These are phyloP conservation scores for Tetragonia tetragonoides DNA, from an alignment of 148 eudicot genomes.

Conservation along the genomic window DNA sequence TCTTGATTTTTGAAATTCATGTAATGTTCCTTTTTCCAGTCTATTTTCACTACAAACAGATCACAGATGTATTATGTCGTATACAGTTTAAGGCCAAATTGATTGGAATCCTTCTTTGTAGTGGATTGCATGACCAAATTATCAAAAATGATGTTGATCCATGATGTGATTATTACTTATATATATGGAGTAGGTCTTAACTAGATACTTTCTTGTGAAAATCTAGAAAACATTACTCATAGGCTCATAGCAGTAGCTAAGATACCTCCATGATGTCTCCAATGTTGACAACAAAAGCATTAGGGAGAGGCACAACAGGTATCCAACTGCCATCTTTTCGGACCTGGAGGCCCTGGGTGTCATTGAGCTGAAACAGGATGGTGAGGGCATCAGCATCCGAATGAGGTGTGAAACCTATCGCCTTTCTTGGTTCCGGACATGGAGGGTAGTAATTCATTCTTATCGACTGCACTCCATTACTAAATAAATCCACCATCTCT, in stretches of 20 bases:
- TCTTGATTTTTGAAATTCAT: too few relatives aligned
- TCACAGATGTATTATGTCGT: too few relatives aligned
- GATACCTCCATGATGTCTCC: slow-evolving; percentile 48
- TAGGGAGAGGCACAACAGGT: slow-evolving; percentile 33
- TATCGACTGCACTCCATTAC: slow-evolving; percentile 50
- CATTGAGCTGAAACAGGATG: slow-evolving; percentile 54
- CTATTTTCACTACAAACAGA: too few relatives aligned
- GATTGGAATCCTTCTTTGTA: too few relatives aligned
- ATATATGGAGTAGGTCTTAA: too few relatives aligned
- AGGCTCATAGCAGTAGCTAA: neutral
- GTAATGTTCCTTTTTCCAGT: too few relatives aligned
- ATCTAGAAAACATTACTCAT: neutral
- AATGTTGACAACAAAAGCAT: slow-evolving; percentile 57
- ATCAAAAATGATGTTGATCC: too few relatives aligned
- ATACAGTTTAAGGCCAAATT: too few relatives aligned
- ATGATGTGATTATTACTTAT: too few relatives aligned
- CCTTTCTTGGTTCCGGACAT: slow-evolving; percentile 59
- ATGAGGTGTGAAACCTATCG: slow-evolving; percentile 57
- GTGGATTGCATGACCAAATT: too few relatives aligned
- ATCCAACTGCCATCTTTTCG: slow-evolving; percentile 62
- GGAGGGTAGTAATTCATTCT: slow-evolving; percentile 80
- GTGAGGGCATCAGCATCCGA: slow-evolving; percentile 63
- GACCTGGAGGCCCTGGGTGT: slow-evolving; percentile 52
- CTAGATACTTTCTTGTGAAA: neutral
- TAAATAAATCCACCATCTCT: slow-evolving; percentile 41